Evolutionary conservation across 257 asterid species (phyloP).

Genomic region (Solanum etuberosum): DNA sequence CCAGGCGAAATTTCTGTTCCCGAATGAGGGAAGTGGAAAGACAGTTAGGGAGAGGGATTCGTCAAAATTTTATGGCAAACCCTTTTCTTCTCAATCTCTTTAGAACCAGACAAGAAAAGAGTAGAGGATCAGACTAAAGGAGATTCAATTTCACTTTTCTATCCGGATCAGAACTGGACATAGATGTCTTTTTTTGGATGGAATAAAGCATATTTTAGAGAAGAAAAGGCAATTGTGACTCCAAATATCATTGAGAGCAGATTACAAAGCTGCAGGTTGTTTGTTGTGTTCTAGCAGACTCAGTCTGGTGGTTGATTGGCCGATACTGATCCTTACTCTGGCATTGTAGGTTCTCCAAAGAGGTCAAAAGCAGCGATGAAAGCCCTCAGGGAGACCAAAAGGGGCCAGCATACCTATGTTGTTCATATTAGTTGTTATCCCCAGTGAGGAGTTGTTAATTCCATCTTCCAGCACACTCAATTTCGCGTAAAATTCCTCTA

Average conservation of each 20-base stretch:
- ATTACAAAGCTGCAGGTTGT: neutral
- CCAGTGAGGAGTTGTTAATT: no score
- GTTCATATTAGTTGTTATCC: no score
- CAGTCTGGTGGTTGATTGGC: conserved; percentile 46
- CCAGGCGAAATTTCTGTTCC: neutral
- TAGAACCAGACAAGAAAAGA: neutral
- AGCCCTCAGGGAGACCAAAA: conserved; percentile 55
- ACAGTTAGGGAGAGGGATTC: neutral
- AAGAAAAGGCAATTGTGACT: conserved; percentile 71
- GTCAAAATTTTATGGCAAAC: neutral
- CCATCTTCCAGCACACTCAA: no score
- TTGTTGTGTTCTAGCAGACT: conserved; percentile 2
- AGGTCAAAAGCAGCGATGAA: conserved; percentile 95
- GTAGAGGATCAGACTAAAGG: neutral
- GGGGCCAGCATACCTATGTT: conserved; percentile 13
- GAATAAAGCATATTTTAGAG: conserved; percentile 89
- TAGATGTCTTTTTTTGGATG: conserved; percentile 6
- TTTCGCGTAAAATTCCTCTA: no score
- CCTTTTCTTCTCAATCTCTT: neutral
- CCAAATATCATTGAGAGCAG: conserved; percentile 48
- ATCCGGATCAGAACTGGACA: no score
- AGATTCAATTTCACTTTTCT: no score
- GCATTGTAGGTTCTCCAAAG: conserved; percentile 40
- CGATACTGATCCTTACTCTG: conserved; percentile 40
- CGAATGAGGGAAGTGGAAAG: neutral